These are phyloP conservation scores for Monilinia fructicola DNA, from an alignment of 2,329 filamentous ascomycete species.

Conservation along the genomic window DNA sequence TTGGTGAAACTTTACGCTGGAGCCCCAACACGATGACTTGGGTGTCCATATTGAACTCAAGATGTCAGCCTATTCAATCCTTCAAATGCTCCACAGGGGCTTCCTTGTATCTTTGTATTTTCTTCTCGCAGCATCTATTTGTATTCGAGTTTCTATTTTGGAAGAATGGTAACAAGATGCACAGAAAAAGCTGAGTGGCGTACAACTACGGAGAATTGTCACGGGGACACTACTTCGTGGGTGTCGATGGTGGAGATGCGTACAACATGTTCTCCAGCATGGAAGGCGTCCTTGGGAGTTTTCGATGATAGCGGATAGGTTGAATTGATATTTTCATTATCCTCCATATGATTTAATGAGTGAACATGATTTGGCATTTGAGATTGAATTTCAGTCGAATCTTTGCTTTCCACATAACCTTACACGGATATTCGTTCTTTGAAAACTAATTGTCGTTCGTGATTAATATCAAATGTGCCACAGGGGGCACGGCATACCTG, in stretches of 20 bases:
- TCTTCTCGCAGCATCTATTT: neutral
- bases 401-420: neutral
- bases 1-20: neutral
- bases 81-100: neutral
- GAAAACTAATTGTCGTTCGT: neutral
- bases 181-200: neutral
- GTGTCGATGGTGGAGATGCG: neutral
- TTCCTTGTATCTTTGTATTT: neutral
- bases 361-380: neutral
- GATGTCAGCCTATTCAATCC: conserved; percentile 1
- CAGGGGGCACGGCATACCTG: neutral
- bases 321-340: neutral
- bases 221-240: neutral
- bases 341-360: neutral
- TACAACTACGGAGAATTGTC: conserved; percentile 12
- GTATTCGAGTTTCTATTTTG: neutral
- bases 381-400: neutral
- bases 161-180: neutral
- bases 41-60: neutral
- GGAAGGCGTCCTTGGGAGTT: conserved; percentile 4
- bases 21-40: neutral
- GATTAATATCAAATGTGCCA: neutral
- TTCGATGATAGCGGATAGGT: conserved; percentile 1
- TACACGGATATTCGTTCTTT: neutral
- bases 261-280: conserved; percentile 1